Conservation (phyloP, 1,284 basidiomycete genomes). For the Pseudozyma pruni region DNA sequence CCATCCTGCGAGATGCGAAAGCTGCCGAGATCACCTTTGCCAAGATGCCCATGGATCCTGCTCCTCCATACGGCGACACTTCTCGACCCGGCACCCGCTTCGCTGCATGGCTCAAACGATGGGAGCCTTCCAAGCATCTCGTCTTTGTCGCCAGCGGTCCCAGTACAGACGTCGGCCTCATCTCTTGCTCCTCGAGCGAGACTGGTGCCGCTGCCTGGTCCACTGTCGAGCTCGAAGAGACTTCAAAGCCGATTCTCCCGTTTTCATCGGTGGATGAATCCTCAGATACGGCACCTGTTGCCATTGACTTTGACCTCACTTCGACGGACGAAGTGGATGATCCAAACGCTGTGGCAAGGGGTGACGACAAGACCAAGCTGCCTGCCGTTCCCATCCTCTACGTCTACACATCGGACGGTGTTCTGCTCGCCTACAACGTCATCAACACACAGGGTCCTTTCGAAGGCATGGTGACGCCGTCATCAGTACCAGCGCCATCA, state of each 20-base stretch:
- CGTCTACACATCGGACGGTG: slow-evolving; percentile 82
- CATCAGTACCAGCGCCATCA: slow-evolving; percentile 8
- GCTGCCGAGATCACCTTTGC: slow-evolving; percentile 72
- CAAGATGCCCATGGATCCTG: slow-evolving; percentile 71
- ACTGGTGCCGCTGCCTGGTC: slow-evolving; percentile 73
- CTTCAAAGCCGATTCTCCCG: slow-evolving; percentile 76
- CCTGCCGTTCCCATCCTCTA: slow-evolving; percentile 75
- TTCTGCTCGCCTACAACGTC: slow-evolving; percentile 79
- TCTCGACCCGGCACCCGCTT: slow-evolving; percentile 74
- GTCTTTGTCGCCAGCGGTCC: slow-evolving; percentile 78
- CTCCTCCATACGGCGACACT: slow-evolving; percentile 73
- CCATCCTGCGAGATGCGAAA: slow-evolving; percentile 76
- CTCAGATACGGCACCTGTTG: slow-evolving; percentile 78
- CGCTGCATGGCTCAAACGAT: slow-evolving; percentile 73
- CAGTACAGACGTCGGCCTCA: slow-evolving; percentile 79
- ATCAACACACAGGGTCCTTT: slow-evolving; percentile 73
- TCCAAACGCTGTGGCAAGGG: slow-evolving; percentile 72
- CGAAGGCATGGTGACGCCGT: slow-evolving; percentile 66
- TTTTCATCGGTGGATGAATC: slow-evolving; percentile 74
- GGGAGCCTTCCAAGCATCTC: slow-evolving; percentile 75
- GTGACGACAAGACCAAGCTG: slow-evolving; percentile 69
- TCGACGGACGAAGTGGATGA: slow-evolving; percentile 72
- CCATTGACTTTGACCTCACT: slow-evolving; percentile 78
- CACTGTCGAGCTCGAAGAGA: slow-evolving; percentile 80
- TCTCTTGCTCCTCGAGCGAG: slow-evolving; percentile 70